These are phyloP conservation scores for Plasmodium cynomolgi DNA, from an alignment of 169 alveolate species.

Conservation along the genomic window DNA sequence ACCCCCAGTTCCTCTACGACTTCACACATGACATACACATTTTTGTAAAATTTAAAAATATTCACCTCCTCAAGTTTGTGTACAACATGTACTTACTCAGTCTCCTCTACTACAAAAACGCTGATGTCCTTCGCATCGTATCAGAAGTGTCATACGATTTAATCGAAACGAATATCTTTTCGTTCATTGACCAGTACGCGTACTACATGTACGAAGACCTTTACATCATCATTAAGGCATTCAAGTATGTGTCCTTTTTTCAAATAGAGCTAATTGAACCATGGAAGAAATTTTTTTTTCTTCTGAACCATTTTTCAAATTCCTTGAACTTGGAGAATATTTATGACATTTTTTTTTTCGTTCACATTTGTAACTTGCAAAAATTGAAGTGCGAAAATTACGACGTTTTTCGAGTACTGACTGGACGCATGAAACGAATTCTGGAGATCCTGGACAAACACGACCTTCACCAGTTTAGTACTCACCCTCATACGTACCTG, in stretches of 20 bases:
- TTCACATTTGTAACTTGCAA: slow-evolving; percentile 11
- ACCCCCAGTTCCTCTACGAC: slow-evolving; percentile 24
- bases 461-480: slow-evolving; percentile 16
- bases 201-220: slow-evolving; percentile 57
- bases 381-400: slow-evolving; percentile 50
- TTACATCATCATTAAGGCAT: slow-evolving; percentile 30
- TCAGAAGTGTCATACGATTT: slow-evolving; percentile 21
- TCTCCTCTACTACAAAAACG: slow-evolving; percentile 43
- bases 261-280: not conserved
- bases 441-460: not conserved
- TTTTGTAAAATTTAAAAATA: slow-evolving; percentile 23
- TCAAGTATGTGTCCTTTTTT: slow-evolving; percentile 59
- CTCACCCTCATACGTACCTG: slow-evolving; percentile 49
- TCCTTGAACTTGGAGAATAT: slow-evolving; percentile 40
- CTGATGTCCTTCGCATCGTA: slow-evolving; percentile 27
- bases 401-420: slow-evolving; percentile 30
- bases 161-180: slow-evolving; percentile 37
- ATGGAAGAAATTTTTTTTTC: slow-evolving; percentile 65
- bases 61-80: slow-evolving; percentile 29
- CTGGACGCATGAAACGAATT: slow-evolving; percentile 19
- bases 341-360: slow-evolving; percentile 52
- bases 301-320: slow-evolving; percentile 22
- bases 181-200: slow-evolving; percentile 49
- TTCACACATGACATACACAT: slow-evolving; percentile 52
- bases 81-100: slow-evolving; percentile 46